phyloP scores from a whole-genome alignment of 495 filamentous ascomycete genomes.

The Glarea lozoyensis region DNA sequence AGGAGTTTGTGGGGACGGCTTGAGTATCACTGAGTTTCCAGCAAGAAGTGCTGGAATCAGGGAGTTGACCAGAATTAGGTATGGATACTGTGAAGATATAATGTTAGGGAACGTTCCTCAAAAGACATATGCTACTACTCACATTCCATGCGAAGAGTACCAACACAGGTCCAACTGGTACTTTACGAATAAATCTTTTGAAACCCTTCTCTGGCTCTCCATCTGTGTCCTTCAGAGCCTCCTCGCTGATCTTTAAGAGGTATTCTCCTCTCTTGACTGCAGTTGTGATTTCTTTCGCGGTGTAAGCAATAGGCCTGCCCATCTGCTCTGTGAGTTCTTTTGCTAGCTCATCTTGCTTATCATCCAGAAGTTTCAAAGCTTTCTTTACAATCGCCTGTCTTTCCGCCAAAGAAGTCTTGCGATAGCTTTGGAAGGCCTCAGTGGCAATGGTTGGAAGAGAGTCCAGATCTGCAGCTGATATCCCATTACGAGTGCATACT shows the following conservation, averaged over 20 bases:
- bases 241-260: constrained; percentile 66
- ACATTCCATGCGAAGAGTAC: constrained; percentile 95
- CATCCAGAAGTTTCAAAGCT: constrained; percentile 57
- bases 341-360: constrained; percentile 71
- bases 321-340: constrained; percentile 85
- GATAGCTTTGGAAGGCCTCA: constrained; percentile 63
- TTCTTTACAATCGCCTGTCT: constrained; percentile 70
- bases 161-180: constrained; percentile 74
- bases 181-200: constrained; percentile 79
- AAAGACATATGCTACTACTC: constrained; percentile 25
- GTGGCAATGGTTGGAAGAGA: constrained; percentile 55
- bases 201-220: constrained; percentile 80
- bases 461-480: constrained; percentile 56
- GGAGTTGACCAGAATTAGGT: constrained; percentile 83
- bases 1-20: constrained; percentile 89
- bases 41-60: constrained; percentile 79
- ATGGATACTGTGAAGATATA: constrained; percentile 78
- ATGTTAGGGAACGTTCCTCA: constrained; percentile 2
- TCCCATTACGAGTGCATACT: constrained; percentile 63
- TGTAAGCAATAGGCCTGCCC: constrained; percentile 85
- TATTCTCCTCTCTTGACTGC: constrained; percentile 75
- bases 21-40: constrained; percentile 83
- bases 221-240: constrained; percentile 61
- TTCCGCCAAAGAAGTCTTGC: constrained; percentile 51
- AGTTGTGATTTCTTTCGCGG: constrained; percentile 69